These are phyloP conservation scores for Chloris gayana DNA, from an alignment of 176 grass and related monocot genomes.

Conservation along the genomic window DNA sequence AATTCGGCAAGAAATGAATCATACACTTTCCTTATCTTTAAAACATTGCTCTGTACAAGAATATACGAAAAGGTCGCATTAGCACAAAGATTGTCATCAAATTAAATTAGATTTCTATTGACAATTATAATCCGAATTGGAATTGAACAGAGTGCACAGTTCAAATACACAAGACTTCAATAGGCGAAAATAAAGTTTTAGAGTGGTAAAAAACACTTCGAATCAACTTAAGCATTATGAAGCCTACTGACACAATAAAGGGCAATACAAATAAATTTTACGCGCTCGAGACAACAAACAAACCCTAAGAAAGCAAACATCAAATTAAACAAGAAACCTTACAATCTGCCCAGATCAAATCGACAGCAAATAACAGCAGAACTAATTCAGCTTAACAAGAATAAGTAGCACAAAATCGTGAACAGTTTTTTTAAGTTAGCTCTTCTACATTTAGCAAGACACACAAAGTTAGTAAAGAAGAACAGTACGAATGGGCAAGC, in stretches of 20 bases:
- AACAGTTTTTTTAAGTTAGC: background rate
- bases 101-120: background rate
- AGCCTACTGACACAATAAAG: background rate
- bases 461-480: background rate
- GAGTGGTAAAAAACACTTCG: background rate
- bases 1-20: slow-evolving; percentile 91
- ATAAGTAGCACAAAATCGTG: background rate
- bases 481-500: background rate
- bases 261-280: background rate
- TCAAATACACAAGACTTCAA: background rate
- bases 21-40: slow-evolving; percentile 90
- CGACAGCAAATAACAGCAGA: background rate
- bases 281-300: background rate
- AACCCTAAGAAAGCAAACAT: background rate
- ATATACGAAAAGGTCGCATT: background rate
- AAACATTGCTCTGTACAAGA: slow-evolving; percentile 63
- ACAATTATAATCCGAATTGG: background rate
- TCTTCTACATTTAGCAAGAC: slow-evolving; percentile 4
- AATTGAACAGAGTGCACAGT: background rate
- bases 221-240: background rate
- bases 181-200: background rate
- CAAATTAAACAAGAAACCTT: background rate
- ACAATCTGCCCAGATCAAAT: background rate
- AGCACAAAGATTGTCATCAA: slow-evolving; percentile 25
- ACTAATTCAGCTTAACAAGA: background rate